Percentiles rank a stretch among this genome's conserved stretches.
Evolutionary conservation across 345 rosid genomes (phyloP).

Genomic region (Iberis pinnata): DNA sequence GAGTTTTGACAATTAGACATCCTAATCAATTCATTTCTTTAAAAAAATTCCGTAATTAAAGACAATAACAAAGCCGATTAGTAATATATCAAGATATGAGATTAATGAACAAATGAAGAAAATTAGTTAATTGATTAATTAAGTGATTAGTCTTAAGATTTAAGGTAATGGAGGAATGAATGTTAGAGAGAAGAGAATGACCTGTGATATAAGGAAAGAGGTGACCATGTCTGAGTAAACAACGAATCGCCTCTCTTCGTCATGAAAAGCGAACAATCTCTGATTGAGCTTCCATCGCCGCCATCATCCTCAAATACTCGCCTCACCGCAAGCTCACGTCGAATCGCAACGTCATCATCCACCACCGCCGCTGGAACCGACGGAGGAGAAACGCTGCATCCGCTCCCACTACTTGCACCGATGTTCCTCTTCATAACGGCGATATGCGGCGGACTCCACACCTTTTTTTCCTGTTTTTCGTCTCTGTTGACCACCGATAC

Average conservation of each 20-base stretch:
- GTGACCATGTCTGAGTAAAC: conserved; percentile 81
- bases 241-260: conserved; percentile 58
- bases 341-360: conserved; percentile 53
- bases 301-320: conserved; percentile 54
- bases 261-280: conserved; percentile 48
- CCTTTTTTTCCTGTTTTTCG: conserved; percentile 33
- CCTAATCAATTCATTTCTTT: not conserved
- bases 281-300: conserved; percentile 31
- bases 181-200: too few species aligned
- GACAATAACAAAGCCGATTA: too few species aligned
- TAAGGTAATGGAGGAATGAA: not conserved
- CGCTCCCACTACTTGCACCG: not conserved
- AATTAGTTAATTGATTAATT: too few species aligned
- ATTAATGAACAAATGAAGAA: too few species aligned
- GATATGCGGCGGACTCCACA: conserved; percentile 36
- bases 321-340: conserved; percentile 60
- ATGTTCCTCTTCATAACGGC: conserved; percentile 45
- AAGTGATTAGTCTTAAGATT: too few species aligned
- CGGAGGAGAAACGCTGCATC: conserved; percentile 13
- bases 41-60: too few species aligned
- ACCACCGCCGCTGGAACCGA: conserved; percentile 24
- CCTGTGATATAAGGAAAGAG: conserved; percentile 51
- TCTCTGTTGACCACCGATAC: conserved; percentile 38
- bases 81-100: too few species aligned
- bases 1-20: not conserved